These are phyloP conservation scores for Odonthalia washingtoniensis DNA, from an alignment of 31 red algal species.

Conservation along the genomic window DNA sequence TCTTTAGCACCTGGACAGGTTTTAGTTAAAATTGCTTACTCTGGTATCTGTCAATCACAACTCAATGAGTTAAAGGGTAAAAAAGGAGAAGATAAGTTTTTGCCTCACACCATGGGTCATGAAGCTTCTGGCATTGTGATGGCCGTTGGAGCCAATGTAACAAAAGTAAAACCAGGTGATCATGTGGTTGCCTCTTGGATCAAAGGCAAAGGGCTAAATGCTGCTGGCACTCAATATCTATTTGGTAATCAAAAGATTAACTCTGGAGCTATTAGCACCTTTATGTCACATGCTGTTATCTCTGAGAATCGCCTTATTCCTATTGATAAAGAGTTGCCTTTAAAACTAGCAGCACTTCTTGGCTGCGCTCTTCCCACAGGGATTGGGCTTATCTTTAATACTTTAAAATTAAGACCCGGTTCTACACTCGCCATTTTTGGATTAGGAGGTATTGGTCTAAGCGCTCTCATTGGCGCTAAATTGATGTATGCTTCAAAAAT, in stretches of 20 bases:
- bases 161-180: conserved; percentile 80
- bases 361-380: conserved; percentile 98
- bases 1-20: conserved; percentile 81
- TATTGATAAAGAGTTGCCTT: conserved; percentile 75
- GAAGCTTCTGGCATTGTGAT: conserved; percentile 94
- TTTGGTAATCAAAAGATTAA: conserved; percentile 80
- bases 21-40: conserved; percentile 75
- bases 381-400: conserved; percentile 92
- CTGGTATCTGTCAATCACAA: conserved; percentile 96
- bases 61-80: conserved; percentile 86
- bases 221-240: conserved; percentile 87
- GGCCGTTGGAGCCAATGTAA: conserved; percentile 90
- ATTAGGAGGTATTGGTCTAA: conserved; percentile 92
- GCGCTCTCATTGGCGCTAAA: conserved; percentile 91
- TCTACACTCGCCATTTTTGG: conserved; percentile 97
- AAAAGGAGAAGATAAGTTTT: conserved; percentile 94
- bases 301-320: conserved; percentile 88
- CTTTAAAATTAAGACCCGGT: conserved; percentile 86
- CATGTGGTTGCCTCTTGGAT: conserved; percentile 93
- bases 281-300: conserved; percentile 93
- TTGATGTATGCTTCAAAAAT: conserved; percentile 84
- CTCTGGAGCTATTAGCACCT: conserved; percentile 94
- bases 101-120: conserved; percentile 91
- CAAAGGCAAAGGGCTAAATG: conserved; percentile 92
- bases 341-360: conserved; percentile 90